phyloP scores from a whole-genome alignment of 2,329 filamentous ascomycete species.

The Monosporascus sp. region DNA sequence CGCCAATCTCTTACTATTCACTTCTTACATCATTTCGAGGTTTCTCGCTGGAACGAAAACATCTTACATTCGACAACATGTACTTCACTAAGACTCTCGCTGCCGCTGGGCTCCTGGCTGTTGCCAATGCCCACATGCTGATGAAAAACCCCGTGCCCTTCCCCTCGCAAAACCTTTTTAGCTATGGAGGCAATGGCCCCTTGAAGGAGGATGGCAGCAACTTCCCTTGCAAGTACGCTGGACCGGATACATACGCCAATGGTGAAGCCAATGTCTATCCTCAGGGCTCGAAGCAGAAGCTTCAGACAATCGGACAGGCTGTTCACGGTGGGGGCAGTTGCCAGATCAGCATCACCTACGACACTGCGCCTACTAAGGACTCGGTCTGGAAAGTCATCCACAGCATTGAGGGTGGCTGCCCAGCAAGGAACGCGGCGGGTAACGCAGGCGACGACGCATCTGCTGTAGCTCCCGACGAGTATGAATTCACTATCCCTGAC shows the following conservation, averaged over 20 bases:
- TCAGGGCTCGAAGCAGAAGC: constrained; percentile 54
- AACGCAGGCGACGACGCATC: constrained; percentile 50
- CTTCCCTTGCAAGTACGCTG: constrained; percentile 77
- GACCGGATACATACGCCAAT: constrained; percentile 37
- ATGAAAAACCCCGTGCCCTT: constrained; percentile 67
- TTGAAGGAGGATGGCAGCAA: constrained; percentile 54
- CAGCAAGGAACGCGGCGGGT: constrained; percentile 49
- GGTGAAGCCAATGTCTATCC: constrained; percentile 53
- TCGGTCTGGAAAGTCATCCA: constrained; percentile 85
- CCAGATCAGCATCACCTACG: constrained; percentile 81
- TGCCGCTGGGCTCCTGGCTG: constrained; percentile 50
- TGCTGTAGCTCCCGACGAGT: constrained; percentile 46
- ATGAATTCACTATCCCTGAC: constrained; percentile 65
- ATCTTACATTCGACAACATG: constrained; percentile 39
- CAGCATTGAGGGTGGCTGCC: constrained; percentile 82
- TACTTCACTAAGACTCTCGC: constrained; percentile 42
- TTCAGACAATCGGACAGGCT: constrained; percentile 66
- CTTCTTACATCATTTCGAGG: constrained; percentile 18
- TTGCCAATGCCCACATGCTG: constrained; percentile 68
- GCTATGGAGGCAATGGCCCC: constrained; percentile 60
- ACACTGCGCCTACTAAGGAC: constrained; percentile 58
- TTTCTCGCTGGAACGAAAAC: constrained; percentile 35
- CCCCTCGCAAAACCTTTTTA: constrained; percentile 15
- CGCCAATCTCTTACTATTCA: constrained; percentile 16
- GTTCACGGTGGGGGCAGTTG: constrained; percentile 90